Base-by-base conservation (phyloP, 768 basidiomycete species). In the Panus rudis region DNA sequence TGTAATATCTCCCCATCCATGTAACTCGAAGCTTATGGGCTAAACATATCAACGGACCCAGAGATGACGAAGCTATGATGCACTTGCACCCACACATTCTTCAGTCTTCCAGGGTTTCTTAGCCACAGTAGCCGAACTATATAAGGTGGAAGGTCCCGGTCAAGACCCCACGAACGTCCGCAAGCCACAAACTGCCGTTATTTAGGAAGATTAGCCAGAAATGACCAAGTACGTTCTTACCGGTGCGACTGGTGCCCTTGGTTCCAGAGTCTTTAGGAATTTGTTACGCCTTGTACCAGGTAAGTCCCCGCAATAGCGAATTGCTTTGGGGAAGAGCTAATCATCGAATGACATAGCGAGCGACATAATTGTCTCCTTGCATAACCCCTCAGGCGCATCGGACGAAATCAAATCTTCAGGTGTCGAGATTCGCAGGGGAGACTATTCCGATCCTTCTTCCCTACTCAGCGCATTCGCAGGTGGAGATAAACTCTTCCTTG, bases 191-290 rank as follows among this genome's bases (percentile, higher is more conserved):
- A n/a, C n/a, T n/a, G n/a, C n/a, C n/a, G n/a, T n/a, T n/a, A n/a
- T n/a, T n/a, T n/a, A n/a, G n/a, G n/a, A n/a, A n/a, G n/a, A n/a
- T n/a, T n/a, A n/a, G n/a, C n/a, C 10, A 8, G 20, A 30, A 7
- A 56, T 58, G 57, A 48, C 43, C 17, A 63, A 55, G 43, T 62
- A 64, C 55, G 59, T 65, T 12, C 45, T 67, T 21, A 66, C 65
- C 6, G 66, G 66, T 11, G 52, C 63, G 8, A 66, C 64, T 3
- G 66, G 66, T 32, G 54, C 58, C 23, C 62, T 67, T 17, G 66
- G 66, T 25, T 60, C 60, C 11, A 58, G 54, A 16, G 59, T 67
- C 23, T 49, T 67, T 45, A 55, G 58, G 39, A 50, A 64, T 45
- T 49, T 62, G 25, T 46, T 62, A 31, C 42, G 50, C 19, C 57